Evolutionary conservation across 352 stramenopile genomes (phyloP).

Genomic region (Chrysophaeum taylorii): DNA sequence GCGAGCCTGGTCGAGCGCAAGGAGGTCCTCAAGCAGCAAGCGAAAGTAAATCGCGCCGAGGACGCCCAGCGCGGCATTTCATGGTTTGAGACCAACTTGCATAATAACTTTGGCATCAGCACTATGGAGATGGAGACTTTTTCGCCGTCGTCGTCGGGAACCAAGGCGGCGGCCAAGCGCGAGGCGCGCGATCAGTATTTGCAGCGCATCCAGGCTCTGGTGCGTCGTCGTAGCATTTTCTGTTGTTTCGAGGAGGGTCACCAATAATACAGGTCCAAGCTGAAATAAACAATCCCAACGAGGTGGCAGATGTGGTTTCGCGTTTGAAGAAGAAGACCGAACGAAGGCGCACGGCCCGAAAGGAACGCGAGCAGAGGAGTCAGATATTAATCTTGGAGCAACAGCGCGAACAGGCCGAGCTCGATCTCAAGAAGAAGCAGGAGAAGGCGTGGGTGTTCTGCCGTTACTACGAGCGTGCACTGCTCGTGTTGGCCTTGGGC

Average conservation of each 20-base stretch:
- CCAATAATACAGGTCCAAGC: neutral
- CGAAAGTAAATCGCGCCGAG: too few species aligned
- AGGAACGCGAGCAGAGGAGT: slow-evolving; percentile 9
- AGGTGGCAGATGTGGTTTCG: slow-evolving; percentile 2
- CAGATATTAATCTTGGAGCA: slow-evolving; percentile 21
- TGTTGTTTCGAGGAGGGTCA: too few species aligned
- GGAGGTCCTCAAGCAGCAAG: too few species aligned
- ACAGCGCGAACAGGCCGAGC: slow-evolving; percentile 2
- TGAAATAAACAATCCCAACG: neutral
- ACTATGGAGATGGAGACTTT: too few species aligned
- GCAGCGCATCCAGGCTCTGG: slow-evolving; percentile 6
- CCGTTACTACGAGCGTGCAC: neutral
- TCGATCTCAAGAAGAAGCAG: neutral
- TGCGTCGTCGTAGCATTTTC: too few species aligned
- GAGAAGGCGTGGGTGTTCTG: neutral
- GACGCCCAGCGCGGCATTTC: too few species aligned
- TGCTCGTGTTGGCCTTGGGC: neutral
- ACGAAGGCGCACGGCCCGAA: neutral
- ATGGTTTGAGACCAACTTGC: too few species aligned
- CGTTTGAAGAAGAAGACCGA: neutral
- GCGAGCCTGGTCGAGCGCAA: too few species aligned
- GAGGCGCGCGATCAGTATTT: too few species aligned
- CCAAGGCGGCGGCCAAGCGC: too few species aligned
- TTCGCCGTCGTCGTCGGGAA: too few species aligned
- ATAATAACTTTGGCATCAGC: too few species aligned